Conservation (phyloP, 148 eudicot genomes). For the Rhododendron henanense region DNA sequence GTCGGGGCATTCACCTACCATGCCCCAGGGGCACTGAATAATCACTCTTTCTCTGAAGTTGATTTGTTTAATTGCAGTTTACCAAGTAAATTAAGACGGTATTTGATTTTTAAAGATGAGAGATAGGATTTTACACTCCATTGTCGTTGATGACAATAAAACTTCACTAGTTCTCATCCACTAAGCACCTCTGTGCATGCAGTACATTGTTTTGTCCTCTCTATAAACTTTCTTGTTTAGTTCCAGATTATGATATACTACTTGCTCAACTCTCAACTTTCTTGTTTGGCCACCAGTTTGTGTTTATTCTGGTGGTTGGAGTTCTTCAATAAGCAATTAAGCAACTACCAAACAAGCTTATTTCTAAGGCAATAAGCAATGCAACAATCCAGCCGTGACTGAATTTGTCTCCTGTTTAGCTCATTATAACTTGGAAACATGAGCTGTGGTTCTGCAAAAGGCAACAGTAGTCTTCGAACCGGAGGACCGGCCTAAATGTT, state of each 20-base stretch:
- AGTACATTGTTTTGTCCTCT: not conserved
- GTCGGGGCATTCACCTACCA: not conserved
- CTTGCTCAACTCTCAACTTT: not conserved
- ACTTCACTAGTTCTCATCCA: not conserved
- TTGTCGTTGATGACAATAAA: not conserved
- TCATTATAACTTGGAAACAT: conserved; percentile 58
- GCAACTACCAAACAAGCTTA: not conserved
- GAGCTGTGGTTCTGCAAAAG: conserved; percentile 44
- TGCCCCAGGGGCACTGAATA: not conserved
- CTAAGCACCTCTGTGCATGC: not conserved
- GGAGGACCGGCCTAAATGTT: conserved; percentile 63
- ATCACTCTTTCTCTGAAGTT: not conserved
- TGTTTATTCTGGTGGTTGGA: not conserved
- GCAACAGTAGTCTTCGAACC: conserved; percentile 87
- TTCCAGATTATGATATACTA: not conserved
- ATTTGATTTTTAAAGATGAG: too few relatives aligned
- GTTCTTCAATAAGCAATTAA: not conserved
- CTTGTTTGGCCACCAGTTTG: not conserved
- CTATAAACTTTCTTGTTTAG: too few relatives aligned
- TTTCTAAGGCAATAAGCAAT: not conserved
- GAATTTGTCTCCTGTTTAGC: not conserved
- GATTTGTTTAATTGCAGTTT: not conserved
- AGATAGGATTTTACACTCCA: too few relatives aligned
- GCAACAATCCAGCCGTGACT: not conserved
- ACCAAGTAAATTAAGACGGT: not conserved